These are phyloP conservation scores for Cladosporium sp. DNA, from an alignment of 2,329 filamentous ascomycete genomes.

Conservation along the genomic window DNA sequence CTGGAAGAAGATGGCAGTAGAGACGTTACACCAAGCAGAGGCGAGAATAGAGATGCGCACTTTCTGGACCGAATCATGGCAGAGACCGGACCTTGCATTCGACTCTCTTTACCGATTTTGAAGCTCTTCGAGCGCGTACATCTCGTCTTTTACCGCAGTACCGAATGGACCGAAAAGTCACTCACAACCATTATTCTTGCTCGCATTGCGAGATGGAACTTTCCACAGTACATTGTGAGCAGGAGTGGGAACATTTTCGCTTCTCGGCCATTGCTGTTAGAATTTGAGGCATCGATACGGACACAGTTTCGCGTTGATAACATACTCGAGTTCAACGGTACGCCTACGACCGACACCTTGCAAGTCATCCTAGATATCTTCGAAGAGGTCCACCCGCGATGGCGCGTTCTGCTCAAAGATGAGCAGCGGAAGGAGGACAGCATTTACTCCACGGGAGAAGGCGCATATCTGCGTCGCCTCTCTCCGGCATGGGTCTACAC, in stretches of 20 bases:
- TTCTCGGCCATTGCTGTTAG: conserved; percentile 71
- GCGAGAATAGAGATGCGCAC: conserved; percentile 67
- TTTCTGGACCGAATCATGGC: conserved; percentile 75
- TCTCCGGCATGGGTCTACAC: conserved; percentile 93
- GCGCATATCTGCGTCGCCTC: conserved; percentile 83
- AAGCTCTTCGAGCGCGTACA: conserved; percentile 92
- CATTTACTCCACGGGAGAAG: conserved; percentile 79
- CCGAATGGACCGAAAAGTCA: conserved; percentile 96
- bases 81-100: conserved; percentile 78
- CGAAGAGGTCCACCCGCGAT: conserved; percentile 74
- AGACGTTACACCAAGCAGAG: conserved; percentile 43
- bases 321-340: conserved; percentile 76
- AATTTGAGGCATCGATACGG: conserved; percentile 84
- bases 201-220: conserved; percentile 83
- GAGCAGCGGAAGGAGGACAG: conserved; percentile 76
- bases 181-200: conserved; percentile 92
- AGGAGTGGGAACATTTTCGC: conserved; percentile 86
- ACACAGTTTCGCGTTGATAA: conserved; percentile 80
- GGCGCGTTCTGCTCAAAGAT: conserved; percentile 69
- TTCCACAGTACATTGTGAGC: conserved; percentile 86
- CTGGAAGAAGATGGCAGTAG: conserved; percentile 32
- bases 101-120: conserved; percentile 70
- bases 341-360: conserved; percentile 64
- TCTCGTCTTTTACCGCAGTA: conserved; percentile 92
- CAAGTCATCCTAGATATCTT: conserved; percentile 70